A percentile compares a stretch with the other conserved stretches of the same genome.
These are phyloP conservation scores for Ophiostoma piceae DNA, from an alignment of 2,329 filamentous ascomycete genomes.

Conservation along the genomic window DNA sequence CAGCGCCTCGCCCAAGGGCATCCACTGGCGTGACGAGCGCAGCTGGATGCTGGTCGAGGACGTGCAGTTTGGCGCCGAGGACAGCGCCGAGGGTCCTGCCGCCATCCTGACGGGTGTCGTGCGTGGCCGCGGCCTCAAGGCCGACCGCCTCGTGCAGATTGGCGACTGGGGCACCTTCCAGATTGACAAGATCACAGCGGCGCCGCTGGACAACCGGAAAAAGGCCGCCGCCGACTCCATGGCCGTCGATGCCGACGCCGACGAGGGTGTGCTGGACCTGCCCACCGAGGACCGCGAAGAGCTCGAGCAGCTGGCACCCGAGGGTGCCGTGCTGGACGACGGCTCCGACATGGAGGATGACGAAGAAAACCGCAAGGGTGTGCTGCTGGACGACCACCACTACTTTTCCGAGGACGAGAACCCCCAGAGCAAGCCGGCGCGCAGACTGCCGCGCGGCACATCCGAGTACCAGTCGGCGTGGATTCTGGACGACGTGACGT, in stretches of 20 bases:
- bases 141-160: slow-evolving; percentile 82
- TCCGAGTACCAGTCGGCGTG: slow-evolving; percentile 92
- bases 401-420: slow-evolving; percentile 90
- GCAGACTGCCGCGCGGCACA: slow-evolving; percentile 79
- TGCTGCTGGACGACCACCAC: slow-evolving; percentile 91
- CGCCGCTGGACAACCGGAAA: slow-evolving; percentile 59
- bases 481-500: slow-evolving; percentile 74
- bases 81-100: slow-evolving; percentile 44
- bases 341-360: slow-evolving; percentile 45
- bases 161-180: slow-evolving; percentile 94
- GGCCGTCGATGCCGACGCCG: slow-evolving; percentile 54
- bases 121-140: slow-evolving; percentile 79
- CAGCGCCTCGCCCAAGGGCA: slow-evolving; percentile 84
- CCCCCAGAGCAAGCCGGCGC: slow-evolving; percentile 57
- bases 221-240: slow-evolving; percentile 54
- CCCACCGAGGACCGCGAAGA: slow-evolving; percentile 79
- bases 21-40: slow-evolving; percentile 91
- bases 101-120: slow-evolving; percentile 75
- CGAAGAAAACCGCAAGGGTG: slow-evolving; percentile 59
- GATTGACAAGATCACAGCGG: slow-evolving; percentile 79
- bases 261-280: slow-evolving; percentile 54
- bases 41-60: slow-evolving; percentile 94
- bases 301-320: slow-evolving; percentile 75
- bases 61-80: slow-evolving; percentile 54
- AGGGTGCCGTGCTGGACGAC: slow-evolving; percentile 66